A percentile compares a stretch with the other conserved stretches of the same genome.
Conservation (phyloP, 2,329 filamentous ascomycete genomes). For the Exophiala viscosa region DNA sequence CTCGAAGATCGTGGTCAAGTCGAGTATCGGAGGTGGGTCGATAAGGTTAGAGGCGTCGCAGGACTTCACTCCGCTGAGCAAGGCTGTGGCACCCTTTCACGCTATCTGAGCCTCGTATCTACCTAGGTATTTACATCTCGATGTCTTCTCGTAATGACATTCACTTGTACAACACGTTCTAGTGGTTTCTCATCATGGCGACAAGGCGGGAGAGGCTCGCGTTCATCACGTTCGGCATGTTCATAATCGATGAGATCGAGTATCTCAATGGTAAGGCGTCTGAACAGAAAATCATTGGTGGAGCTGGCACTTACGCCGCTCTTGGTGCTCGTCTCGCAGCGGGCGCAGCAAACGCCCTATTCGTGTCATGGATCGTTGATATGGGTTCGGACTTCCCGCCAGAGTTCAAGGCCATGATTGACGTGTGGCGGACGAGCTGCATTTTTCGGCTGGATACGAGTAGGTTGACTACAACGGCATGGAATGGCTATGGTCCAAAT, state of each 20-base stretch:
- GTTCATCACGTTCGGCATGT: conserved; percentile 69
- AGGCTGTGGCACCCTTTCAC: too few species aligned
- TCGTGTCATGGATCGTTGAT: conserved; percentile 88
- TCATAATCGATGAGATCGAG: conserved; percentile 84
- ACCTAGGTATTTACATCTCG: too few species aligned
- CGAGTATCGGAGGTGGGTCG: too few species aligned
- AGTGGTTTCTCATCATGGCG: too few species aligned
- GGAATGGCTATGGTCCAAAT: conserved; percentile 79
- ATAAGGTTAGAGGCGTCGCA: too few species aligned
- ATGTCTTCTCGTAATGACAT: too few species aligned
- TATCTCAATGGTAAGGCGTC: conserved; percentile 67
- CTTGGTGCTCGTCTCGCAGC: conserved; percentile 87
- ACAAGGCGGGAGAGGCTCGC: conserved; percentile 41
- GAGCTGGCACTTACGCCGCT: conserved; percentile 80
- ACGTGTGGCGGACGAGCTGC: conserved; percentile 71
- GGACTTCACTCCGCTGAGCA: too few species aligned
- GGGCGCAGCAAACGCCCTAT: conserved; percentile 60
- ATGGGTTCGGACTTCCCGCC: conserved; percentile 80
- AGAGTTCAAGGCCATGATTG: conserved; percentile 60
- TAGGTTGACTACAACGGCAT: conserved; percentile 79
- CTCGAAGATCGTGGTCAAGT: too few species aligned
- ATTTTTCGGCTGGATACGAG: conserved; percentile 62
- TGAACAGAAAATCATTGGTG: conserved; percentile 75
- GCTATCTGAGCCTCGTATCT: too few species aligned
- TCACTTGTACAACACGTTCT: too few species aligned